A percentile compares a stretch with the other conserved stretches of the same genome.
Evolutionary conservation across 176 grass and related monocot genomes (phyloP).

Genomic region (Oryza punctata): DNA sequence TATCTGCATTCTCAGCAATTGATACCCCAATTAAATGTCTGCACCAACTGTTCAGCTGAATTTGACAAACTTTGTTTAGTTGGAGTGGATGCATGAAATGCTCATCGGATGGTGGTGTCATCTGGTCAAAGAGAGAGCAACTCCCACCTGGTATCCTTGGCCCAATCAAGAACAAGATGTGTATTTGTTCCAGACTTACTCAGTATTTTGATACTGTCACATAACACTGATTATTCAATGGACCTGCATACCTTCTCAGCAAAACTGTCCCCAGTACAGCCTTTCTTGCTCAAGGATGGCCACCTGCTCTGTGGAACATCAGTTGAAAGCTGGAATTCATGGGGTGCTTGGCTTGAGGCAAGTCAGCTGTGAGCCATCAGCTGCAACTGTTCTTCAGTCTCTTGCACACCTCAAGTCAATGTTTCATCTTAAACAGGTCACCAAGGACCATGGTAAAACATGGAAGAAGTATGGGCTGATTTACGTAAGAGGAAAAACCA

Average conservation of each 20-base stretch:
- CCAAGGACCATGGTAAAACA: slow-evolving; percentile 43
- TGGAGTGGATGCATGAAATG: slow-evolving; percentile 70
- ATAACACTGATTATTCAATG: neutral
- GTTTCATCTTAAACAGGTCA: slow-evolving; percentile 43
- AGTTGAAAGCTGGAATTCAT: slow-evolving; percentile 77
- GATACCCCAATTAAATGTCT: neutral
- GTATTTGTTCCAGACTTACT: neutral
- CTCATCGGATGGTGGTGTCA: slow-evolving; percentile 51
- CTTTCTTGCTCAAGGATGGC: slow-evolving; percentile 60
- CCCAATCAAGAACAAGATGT: slow-evolving; percentile 60
- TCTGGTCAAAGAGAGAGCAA: slow-evolving; percentile 65
- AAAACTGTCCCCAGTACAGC: slow-evolving; percentile 16
- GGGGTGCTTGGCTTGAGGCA: slow-evolving; percentile 65
- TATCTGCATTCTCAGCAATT: neutral
- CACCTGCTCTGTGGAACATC: slow-evolving; percentile 63
- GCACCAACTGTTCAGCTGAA: neutral
- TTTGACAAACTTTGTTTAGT: slow-evolving; percentile 26
- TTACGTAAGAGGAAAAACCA: slow-evolving; percentile 43
- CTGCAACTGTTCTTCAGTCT: neutral
- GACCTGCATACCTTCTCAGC: neutral
- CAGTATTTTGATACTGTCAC: neutral
- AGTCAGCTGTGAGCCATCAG: neutral
- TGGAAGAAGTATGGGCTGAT: slow-evolving; percentile 68
- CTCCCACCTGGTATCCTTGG: slow-evolving; percentile 61
- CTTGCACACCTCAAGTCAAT: neutral